phyloP scores from a whole-genome alignment of 176 grass and related monocot species.

The Saccharum spontaneum region DNA sequence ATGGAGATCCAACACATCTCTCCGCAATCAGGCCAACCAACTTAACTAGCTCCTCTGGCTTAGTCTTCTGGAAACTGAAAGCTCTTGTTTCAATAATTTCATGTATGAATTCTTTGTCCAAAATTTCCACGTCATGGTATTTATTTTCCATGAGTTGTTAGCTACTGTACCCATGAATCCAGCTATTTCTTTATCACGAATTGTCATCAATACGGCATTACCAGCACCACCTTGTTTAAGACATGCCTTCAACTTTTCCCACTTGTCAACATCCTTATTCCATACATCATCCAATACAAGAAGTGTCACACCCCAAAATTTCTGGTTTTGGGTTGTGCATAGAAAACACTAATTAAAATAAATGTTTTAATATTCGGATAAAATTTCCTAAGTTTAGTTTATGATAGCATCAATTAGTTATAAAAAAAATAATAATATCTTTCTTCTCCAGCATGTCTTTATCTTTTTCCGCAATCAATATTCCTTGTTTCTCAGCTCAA shows the following conservation, averaged over 20 bases:
- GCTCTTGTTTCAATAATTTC: background rate
- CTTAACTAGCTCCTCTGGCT: background rate
- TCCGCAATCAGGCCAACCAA: background rate
- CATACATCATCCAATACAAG: slow-evolving; percentile 43
- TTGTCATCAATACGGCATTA: background rate
- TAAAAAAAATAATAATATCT: no score
- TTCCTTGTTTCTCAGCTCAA: no score
- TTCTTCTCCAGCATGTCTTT: no score
- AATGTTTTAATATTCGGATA: no score
- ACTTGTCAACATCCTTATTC: background rate
- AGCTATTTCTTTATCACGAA: background rate
- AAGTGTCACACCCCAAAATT: no score
- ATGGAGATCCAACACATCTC: background rate
- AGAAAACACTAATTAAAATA: no score
- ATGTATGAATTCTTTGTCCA: background rate
- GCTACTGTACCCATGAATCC: background rate
- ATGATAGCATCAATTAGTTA: no score
- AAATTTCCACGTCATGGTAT: background rate
- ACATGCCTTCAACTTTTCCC: background rate
- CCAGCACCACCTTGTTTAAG: background rate
- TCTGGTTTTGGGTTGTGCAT: no score
- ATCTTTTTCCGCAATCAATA: no score
- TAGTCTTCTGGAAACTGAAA: background rate
- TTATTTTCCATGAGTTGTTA: background rate
- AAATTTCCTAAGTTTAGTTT: no score